Evolutionary conservation across 106 monocot species (phyloP).

Genomic region (Gastrodia elata): DNA sequence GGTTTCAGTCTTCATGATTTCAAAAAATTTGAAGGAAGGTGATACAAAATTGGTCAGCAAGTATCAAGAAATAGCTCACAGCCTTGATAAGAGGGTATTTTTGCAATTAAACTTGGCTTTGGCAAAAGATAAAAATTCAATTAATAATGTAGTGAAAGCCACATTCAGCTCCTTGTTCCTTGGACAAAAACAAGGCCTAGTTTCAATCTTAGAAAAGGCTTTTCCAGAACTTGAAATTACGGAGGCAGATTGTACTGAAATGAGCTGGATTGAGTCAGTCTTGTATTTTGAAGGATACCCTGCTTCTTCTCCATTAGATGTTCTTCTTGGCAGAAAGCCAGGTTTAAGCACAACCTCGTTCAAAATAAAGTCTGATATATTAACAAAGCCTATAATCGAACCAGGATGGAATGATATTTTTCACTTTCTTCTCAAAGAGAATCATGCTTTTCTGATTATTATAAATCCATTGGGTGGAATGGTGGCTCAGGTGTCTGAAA

Average conservation of each 20-base stretch:
- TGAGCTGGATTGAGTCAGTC: conserved; percentile 32
- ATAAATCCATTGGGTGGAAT: conserved; percentile 23
- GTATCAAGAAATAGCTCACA: conserved; percentile 6
- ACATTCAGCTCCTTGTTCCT: conserved; percentile 25
- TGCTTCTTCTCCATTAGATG: not conserved
- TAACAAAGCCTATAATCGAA: not conserved
- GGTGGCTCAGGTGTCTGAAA: conserved; percentile 12
- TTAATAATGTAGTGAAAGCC: conserved; percentile 5
- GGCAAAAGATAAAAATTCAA: not conserved
- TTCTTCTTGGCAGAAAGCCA: not conserved
- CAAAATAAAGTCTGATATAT: conserved; percentile 19
- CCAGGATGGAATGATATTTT: conserved; percentile 12
- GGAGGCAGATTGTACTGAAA: conserved; percentile 21
- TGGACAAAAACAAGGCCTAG: conserved; percentile 11
- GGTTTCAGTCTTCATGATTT: not conserved
- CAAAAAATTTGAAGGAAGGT: not conserved
- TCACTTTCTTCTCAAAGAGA: not conserved
- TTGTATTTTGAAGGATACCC: not conserved
- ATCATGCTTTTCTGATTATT: conserved; percentile 5
- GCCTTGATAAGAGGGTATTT: not conserved
- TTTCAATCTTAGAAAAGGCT: conserved; percentile 16
- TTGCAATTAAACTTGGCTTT: not conserved
- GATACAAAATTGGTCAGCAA: not conserved
- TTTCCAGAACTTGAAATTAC: conserved; percentile 29
- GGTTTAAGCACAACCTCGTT: not conserved